These are phyloP conservation scores for Boletus hoseneyae DNA, from an alignment of 1,284 basidiomycete species.

Conservation along the genomic window DNA sequence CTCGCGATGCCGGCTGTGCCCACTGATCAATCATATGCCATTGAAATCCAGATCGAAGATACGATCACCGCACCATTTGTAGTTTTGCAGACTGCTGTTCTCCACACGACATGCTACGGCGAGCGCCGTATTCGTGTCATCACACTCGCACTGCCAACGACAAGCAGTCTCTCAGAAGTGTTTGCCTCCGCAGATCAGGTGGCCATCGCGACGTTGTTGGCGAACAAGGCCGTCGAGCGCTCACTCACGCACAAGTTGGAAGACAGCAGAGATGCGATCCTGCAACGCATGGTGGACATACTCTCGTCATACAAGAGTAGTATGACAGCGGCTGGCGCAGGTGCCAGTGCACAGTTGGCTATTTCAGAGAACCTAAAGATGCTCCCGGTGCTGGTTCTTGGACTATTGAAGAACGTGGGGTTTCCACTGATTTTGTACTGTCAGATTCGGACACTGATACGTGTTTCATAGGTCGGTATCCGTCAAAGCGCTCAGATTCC, in stretches of 20 bases:
- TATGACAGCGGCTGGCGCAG: conserved; percentile 91
- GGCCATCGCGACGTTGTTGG: conserved; percentile 85
- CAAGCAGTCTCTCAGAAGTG: conserved; percentile 88
- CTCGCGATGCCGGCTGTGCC: conserved; percentile 96
- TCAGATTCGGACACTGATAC: conserved; percentile 6
- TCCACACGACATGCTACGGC: conserved; percentile 95
- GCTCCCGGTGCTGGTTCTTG: conserved; percentile 87
- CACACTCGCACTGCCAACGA: conserved; percentile 91
- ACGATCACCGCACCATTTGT: conserved; percentile 90
- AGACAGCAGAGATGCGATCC: conserved; percentile 88
- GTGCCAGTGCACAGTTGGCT: conserved; percentile 92
- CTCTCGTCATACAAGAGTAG: conserved; percentile 92
- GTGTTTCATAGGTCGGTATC: conserved; percentile 69
- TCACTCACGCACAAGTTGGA: conserved; percentile 89
- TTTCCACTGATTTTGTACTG: background rate
- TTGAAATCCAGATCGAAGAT: conserved; percentile 98
- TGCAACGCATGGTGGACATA: conserved; percentile 90
- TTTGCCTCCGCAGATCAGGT: conserved; percentile 95
- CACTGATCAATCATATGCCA: conserved; percentile 94
- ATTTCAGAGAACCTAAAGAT: conserved; percentile 93
- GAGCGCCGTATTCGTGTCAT: conserved; percentile 96
- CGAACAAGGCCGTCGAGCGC: conserved; percentile 97
- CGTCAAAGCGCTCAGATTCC: conserved; percentile 96
- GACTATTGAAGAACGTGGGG: conserved; percentile 88
- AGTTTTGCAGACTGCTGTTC: conserved; percentile 92